Evolutionary conservation across 805 yeast species (phyloP), one percentile per base, ranked within the genome.

Genomic region (Metschnikowia continentalis): DNA sequence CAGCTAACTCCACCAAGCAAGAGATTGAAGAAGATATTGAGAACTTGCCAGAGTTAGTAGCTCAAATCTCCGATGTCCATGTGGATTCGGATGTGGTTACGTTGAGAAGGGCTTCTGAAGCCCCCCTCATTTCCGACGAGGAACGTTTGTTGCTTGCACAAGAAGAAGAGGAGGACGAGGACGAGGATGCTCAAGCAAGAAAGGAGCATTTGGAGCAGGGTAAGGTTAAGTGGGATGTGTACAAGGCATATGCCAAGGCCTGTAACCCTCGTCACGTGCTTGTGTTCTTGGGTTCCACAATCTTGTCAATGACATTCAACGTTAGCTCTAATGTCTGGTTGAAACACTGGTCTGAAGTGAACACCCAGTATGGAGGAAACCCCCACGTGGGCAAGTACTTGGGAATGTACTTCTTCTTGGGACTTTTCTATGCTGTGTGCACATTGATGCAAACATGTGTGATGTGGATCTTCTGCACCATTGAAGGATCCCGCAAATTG

Each of bases 321-420:
- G 92, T 89, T 46, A 71, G 72, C 42, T 83, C 90, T 35, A 90
- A 85, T 64, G 80, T 92, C 48, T 94, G 99, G 99, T 80, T 94
- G 61, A 94, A 94, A 67, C 89, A 89, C 67, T 94, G 99, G 99
- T 88, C 98, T 11, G 99, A 94, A 65, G 81, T 86, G 20, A 94
- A 92, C 64, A 78, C 91, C 3, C 70, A 67, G 41, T 64, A 70
- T 36, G 92, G 90, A 23, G 70, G 70, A 50, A 92, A 92, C 65
- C 96, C 96, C 2, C 66, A 82, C 52, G 81, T 87, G n/a, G 72
- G 72, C 48, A 80, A 69, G 61, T 94, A 90, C 61, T 74, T 94
- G 57, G 85, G 86, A 17, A 75, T 88, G 49, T 94, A 92, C 65
- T 80, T 87, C 53, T 74, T 77, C 10, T 73, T 92, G 40, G 97